Evolutionary conservation across 306 rosid genomes (phyloP), one percentile per base, ranked within the genome.

Genomic region (Arachis hypogaea): DNA sequence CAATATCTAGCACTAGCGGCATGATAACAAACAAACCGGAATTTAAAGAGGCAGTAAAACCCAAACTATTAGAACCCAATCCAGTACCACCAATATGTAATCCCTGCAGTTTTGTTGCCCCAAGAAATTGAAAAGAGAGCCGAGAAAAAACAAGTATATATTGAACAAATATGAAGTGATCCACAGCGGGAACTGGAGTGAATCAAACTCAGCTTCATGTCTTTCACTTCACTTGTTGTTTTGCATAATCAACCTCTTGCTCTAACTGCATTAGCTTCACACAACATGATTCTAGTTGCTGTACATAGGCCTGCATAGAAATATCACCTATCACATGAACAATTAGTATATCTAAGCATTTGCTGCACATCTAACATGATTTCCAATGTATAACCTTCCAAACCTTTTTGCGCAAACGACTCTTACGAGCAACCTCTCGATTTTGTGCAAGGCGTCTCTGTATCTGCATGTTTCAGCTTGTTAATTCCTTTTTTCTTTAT

Each of bases 261-360:
- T 94, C 97, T 75, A 94, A 51, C 80, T 86, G 91, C 73, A 80
- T 16, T 71, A 94, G 82, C 85, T 86, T 94, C 84, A 84, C 54
- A 60, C 98, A 96, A 74, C 97, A 91, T 12, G 91, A 77, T 87
- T 94, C 98, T 79, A 94, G 84, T 80, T 91, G 97, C 79, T 88
- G 93, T 44, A 94, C 92, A 69, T 94, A 92, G 45, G 93, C 97
- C 98, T 94, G 79, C 11, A 75, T 42, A 45, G 51, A 49, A 18
- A 18, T 18, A 18, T 18, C 18, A 18, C 18, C 18, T 18, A 84
- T 63, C 85, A 56, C 65, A 81, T 60, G 14, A 36, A 52, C 2
- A 16, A 61, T 12, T 77, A 73, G 68, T 61, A 57, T 44, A 51
- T 67, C 29, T 44, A 46, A 56, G 69, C 29, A 70, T 41, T 72